A percentile compares a stretch with the other conserved stretches of the same genome.
phyloP scores from a whole-genome alignment of 1,139 yeast genomes.

The Hyphopichia burtonii region DNA sequence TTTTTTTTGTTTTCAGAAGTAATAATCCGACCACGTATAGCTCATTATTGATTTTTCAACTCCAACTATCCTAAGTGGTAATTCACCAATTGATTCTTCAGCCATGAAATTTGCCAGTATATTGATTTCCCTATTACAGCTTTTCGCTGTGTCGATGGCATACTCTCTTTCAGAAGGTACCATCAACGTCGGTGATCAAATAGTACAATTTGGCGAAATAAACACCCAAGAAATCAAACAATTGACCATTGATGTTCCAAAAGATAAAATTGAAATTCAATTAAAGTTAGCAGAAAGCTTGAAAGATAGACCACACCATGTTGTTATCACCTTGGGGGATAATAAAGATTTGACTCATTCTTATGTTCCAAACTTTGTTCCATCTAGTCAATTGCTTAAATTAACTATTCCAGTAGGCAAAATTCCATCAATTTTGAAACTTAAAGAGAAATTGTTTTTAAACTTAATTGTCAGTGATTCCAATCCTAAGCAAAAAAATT shows the following conservation, averaged over 20 bases:
- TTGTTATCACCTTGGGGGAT: conserved; percentile 25
- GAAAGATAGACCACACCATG: conserved; percentile 24
- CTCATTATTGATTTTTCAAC: not conserved
- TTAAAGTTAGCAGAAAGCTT: conserved; percentile 24
- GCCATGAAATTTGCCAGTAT: not conserved
- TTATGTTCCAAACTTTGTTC: conserved; percentile 23
- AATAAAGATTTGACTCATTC: conserved; percentile 24
- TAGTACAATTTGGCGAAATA: conserved; percentile 34
- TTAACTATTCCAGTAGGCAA: conserved; percentile 28
- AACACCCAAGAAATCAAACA: conserved; percentile 35
- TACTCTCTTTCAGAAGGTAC: conserved; percentile 28
- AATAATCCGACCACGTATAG: not conserved
- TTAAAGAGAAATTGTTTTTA: conserved; percentile 30
- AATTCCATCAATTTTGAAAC: conserved; percentile 39
- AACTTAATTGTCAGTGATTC: conserved; percentile 34
- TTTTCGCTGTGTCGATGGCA: conserved; percentile 15
- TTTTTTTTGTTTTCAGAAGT: not conserved
- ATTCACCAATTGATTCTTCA: not conserved
- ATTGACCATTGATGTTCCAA: conserved; percentile 29
- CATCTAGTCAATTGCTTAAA: conserved; percentile 19
- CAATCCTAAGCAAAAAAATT: conserved; percentile 16
- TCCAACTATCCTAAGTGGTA: no score
- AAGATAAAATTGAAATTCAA: conserved; percentile 31
- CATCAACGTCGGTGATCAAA: conserved; percentile 24
- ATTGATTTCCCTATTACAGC: conserved; percentile 4